A percentile compares a stretch with the other conserved stretches of the same genome.
These are phyloP conservation scores for Pseudopithomyces chartarum DNA, from an alignment of 2,329 filamentous ascomycete species.

Conservation along the genomic window DNA sequence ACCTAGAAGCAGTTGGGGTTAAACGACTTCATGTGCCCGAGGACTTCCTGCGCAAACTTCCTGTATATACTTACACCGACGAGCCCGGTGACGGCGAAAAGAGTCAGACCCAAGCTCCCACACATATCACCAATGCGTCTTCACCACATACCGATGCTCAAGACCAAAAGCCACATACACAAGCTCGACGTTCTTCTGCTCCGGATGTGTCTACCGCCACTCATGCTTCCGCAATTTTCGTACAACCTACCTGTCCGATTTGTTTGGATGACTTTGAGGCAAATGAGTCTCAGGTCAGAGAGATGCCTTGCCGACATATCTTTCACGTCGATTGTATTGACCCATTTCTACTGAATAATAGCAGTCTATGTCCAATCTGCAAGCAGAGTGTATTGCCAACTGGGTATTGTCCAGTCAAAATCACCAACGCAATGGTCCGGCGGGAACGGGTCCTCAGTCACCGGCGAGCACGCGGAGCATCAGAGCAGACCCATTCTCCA, in stretches of 20 bases:
- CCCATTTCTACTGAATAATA: slow-evolving; percentile 75
- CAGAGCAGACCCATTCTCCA: not conserved
- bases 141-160: slow-evolving; percentile 16
- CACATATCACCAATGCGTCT: slow-evolving; percentile 10
- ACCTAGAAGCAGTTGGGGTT: slow-evolving; percentile 84
- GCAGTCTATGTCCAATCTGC: slow-evolving; percentile 88
- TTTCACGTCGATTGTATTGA: slow-evolving; percentile 95
- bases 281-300: slow-evolving; percentile 73
- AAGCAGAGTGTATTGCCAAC: slow-evolving; percentile 78
- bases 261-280: slow-evolving; percentile 82
- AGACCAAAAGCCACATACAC: slow-evolving; percentile 17
- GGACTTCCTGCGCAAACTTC: slow-evolving; percentile 72
- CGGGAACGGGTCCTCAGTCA: slow-evolving; percentile 73
- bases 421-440: slow-evolving; percentile 83
- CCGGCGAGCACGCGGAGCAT: slow-evolving; percentile 56
- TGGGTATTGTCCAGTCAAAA: slow-evolving; percentile 57
- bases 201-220: slow-evolving; percentile 18
- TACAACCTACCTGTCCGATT: slow-evolving; percentile 86
- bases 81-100: slow-evolving; percentile 23
- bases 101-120: slow-evolving; percentile 12
- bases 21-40: slow-evolving; percentile 79
- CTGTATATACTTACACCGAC: slow-evolving; percentile 73
- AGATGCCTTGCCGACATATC: slow-evolving; percentile 88
- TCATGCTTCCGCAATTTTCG: slow-evolving; percentile 48
- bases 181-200: slow-evolving; percentile 26